Percentiles rank a stretch among this genome's conserved stretches.
Conservation (phyloP, 352 stramenopile genomes). For the Sclerospora graminicola region DNA sequence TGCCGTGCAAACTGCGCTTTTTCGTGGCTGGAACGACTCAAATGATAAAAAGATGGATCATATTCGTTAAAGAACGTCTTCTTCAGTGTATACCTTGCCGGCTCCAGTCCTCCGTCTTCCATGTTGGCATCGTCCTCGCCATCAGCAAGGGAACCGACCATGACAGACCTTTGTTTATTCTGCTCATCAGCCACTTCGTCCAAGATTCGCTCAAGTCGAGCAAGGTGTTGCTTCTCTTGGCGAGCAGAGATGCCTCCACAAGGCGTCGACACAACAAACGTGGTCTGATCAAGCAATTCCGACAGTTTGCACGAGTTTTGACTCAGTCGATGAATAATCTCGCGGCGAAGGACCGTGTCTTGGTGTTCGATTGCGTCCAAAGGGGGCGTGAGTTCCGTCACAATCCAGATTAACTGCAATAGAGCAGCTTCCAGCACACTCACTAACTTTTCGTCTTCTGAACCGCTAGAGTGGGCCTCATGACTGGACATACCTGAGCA, state of each 20-base stretch:
- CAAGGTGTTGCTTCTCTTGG: constrained; percentile 58
- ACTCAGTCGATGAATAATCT: constrained; percentile 81
- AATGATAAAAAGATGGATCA: constrained; percentile 71
- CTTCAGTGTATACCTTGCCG: constrained; percentile 69
- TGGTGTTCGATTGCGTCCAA: constrained; percentile 45
- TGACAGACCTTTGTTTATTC: constrained; percentile 29
- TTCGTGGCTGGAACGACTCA: constrained; percentile 64
- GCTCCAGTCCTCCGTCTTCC: constrained; percentile 45
- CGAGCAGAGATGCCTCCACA: constrained; percentile 51
- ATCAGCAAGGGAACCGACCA: constrained; percentile 23
- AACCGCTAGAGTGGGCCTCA: constrained; percentile 5
- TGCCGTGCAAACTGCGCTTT: constrained; percentile 71
- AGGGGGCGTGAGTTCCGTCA: constrained; percentile 73
- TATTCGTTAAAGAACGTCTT: constrained; percentile 74
- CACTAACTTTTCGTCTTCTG: constrained; percentile 53
- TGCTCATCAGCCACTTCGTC: constrained; percentile 69
- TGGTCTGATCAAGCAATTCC: constrained; percentile 70
- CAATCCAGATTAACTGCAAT: constrained; percentile 76
- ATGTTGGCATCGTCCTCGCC: constrained; percentile 25
- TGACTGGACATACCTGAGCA: constrained; percentile 34
- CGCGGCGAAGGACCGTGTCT: constrained; percentile 63
- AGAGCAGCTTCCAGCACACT: constrained; percentile 68
- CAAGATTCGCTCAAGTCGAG: constrained; percentile 47
- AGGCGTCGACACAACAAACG: constrained; percentile 58
- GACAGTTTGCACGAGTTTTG: constrained; percentile 64